Evolutionary conservation across 306 rosid genomes (phyloP), one percentile per base, ranked within the genome.

Genomic region (Quillaja saponaria): DNA sequence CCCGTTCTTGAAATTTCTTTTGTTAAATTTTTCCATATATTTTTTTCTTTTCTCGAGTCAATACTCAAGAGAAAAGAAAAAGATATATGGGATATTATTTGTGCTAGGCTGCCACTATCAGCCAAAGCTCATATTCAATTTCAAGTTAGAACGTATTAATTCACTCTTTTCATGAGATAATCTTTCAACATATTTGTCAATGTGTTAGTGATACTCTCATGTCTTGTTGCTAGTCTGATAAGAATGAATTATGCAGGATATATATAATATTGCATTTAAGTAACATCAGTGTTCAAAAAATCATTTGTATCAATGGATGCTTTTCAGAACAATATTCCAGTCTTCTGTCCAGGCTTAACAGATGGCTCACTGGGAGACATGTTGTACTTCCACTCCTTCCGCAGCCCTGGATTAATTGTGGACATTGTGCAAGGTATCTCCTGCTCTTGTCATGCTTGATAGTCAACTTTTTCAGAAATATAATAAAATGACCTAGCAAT

Each of bases 281-380:
- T 17, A 52, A 34, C 58, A 18, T 15, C 12, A 37, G 7, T 39
- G n/a, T 44, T 42, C 38, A 40, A 33, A 33, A 17, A 59, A 49
- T 13, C 31, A 12, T 41, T 78, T 20, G 54, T 37, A 8, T 20
- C 59, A 17, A 49, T 64, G 51, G 34, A 11, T 71, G 2, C 65
- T 58, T 72, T 74, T 59, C 87, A 92, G 99, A 92, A 89, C 83
- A 76, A 86, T 53, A 72, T 92, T 81, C 91, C 94, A 19, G 96
- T 92, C 53, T 89, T 69, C 67, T 92, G 99, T 71, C 99, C 99
- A 0, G 90, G 96, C 55, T 66, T 92, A 79, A 92, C 95, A 0
- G 99, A 92, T 83, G 99, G 99, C 63, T 92, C 96, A 28, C 58
- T 92, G 68, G 99, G 99, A 49, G 99, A 92, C 73, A 92, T 89